phyloP scores from a whole-genome alignment of 2,329 filamentous ascomycete genomes.

The Myriangium duriaei region DNA sequence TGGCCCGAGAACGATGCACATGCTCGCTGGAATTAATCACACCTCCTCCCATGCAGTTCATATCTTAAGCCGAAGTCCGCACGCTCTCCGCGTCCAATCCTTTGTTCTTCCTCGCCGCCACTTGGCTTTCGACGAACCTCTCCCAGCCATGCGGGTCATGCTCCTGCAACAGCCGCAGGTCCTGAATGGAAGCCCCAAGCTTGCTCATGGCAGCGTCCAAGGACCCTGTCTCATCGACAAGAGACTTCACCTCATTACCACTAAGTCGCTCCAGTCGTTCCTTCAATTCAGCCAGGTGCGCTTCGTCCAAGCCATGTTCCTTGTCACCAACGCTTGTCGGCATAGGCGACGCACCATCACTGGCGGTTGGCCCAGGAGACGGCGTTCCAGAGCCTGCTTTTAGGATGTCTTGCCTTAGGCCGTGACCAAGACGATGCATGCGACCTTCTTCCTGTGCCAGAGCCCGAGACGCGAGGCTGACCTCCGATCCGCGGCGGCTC shows the following conservation, averaged over 20 bases:
- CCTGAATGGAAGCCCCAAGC: conserved; percentile 51
- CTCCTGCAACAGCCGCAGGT: conserved; percentile 48
- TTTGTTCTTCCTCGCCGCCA: conserved; percentile 22
- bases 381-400: conserved; percentile 22
- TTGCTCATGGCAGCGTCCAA: conserved; percentile 50
- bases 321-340: conserved; percentile 16
- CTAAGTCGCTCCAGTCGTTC: conserved; percentile 40
- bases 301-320: conserved; percentile 17
- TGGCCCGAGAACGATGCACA: too few relatives aligned
- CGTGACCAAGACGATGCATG: conserved; percentile 55
- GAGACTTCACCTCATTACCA: conserved; percentile 48
- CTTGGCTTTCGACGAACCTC: conserved; percentile 24
- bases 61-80: too few relatives aligned
- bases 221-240: conserved; percentile 50
- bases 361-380: not conserved
- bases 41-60: too few relatives aligned
- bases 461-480: conserved; percentile 53
- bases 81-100: conserved; percentile 1
- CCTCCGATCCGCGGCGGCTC: conserved; percentile 50
- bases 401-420: conserved; percentile 51
- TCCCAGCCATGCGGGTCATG: conserved; percentile 26
- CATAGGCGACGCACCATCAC: not conserved
- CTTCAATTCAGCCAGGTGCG: conserved; percentile 24
- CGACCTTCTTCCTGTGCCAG: conserved; percentile 57
- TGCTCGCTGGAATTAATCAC: too few relatives aligned